Conservation (phyloP, 495 filamentous ascomycete species). For the Annulohypoxylon nitens region DNA sequence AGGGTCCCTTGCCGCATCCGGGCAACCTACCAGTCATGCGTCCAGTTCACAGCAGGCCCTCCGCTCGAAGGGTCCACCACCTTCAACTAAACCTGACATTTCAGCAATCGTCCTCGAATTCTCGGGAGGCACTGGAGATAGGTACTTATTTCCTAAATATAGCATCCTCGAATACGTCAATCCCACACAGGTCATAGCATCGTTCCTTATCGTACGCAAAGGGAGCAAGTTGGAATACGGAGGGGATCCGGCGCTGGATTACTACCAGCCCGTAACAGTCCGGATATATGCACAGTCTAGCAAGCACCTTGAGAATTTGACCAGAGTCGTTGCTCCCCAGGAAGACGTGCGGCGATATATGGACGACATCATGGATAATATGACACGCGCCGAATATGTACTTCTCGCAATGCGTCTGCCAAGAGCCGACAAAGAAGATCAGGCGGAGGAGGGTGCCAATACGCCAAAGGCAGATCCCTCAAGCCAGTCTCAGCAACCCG, state of each 20-base stretch:
- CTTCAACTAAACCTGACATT: conserved; percentile 70
- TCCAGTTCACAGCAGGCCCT: conserved; percentile 58
- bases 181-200: conserved; percentile 65
- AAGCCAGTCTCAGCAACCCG: conserved; percentile 41
- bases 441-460: conserved; percentile 48
- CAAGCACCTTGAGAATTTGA: conserved; percentile 77
- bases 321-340: conserved; percentile 79
- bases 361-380: conserved; percentile 83
- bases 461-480: conserved; percentile 43
- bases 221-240: conserved; percentile 67
- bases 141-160: conserved; percentile 89
- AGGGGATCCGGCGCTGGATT: conserved; percentile 71
- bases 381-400: conserved; percentile 76
- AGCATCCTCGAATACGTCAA: conserved; percentile 80
- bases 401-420: conserved; percentile 76
- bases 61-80: conserved; percentile 66
- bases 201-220: conserved; percentile 75
- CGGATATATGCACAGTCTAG: conserved; percentile 74
- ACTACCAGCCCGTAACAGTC: conserved; percentile 92
- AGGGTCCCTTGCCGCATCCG: conserved; percentile 40
- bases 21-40: conserved; percentile 45
- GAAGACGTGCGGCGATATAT: conserved; percentile 86
- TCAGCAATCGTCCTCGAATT: conserved; percentile 88
- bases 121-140: conserved; percentile 81
- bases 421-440: conserved; percentile 57